Percentiles rank a stretch among this genome's conserved stretches.
Evolutionary conservation across 306 rosid species (phyloP).

Genomic region (Fragaria ananassa): DNA sequence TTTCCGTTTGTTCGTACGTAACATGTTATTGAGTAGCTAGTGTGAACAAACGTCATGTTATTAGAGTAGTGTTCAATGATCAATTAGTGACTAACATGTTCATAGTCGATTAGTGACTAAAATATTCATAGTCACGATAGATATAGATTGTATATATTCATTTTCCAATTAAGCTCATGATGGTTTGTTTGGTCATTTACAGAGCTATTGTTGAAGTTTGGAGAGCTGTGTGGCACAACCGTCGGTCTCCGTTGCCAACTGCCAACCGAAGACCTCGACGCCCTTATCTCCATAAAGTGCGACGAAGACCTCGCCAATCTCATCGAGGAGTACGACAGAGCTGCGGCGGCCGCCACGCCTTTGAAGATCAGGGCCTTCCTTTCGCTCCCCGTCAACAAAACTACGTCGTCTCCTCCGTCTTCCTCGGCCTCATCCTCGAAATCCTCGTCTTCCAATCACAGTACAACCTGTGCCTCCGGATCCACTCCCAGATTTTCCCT

Average conservation of each 20-base stretch:
- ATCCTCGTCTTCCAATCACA: conserved; percentile 36
- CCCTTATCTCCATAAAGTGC: conserved; percentile 77
- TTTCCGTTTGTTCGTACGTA: background rate
- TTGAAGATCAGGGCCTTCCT: conserved; percentile 85
- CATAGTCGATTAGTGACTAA: no score
- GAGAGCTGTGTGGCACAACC: conserved; percentile 59
- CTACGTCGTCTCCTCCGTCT: conserved; percentile 27
- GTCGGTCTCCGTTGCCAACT: conserved; percentile 83
- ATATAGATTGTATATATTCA: no score
- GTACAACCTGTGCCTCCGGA: conserved; percentile 10
- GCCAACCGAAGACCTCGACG: conserved; percentile 89
- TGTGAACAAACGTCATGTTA: no score
- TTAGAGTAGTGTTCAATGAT: no score
- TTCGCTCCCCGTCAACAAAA: conserved; percentile 46
- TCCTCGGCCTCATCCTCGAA: conserved; percentile 42
- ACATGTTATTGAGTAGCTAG: no score
- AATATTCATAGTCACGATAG: no score
- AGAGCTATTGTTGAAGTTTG: conserved; percentile 71
- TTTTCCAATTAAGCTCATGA: background rate
- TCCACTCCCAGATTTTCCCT: conserved; percentile 32
- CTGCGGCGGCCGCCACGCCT: conserved; percentile 29
- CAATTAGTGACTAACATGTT: no score
- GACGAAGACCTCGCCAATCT: conserved; percentile 86
- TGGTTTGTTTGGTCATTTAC: conserved; percentile 25
- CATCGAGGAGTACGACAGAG: conserved; percentile 76